These are phyloP conservation scores for Colletotrichum sojae DNA, from an alignment of 2,329 filamentous ascomycete species.

Conservation along the genomic window DNA sequence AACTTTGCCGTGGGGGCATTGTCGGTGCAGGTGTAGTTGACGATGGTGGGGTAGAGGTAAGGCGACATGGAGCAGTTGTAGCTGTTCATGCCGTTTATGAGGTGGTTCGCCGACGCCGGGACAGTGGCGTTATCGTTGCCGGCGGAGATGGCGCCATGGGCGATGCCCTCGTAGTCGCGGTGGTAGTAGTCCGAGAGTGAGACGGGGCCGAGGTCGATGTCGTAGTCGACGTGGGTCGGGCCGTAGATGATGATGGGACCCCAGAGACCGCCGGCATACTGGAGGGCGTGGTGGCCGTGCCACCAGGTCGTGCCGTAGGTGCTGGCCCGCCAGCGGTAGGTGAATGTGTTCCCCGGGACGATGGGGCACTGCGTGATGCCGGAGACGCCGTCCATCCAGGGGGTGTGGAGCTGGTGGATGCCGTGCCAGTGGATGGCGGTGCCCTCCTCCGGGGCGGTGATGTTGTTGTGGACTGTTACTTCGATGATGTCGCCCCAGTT, in stretches of 20 bases:
- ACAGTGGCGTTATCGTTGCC: slow-evolving; percentile 57
- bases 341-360: slow-evolving; percentile 64
- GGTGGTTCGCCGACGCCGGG: slow-evolving; percentile 53
- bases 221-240: slow-evolving; percentile 66
- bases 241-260: slow-evolving; percentile 73
- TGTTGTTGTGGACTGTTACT: slow-evolving; percentile 36
- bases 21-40: slow-evolving; percentile 53
- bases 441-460: slow-evolving; percentile 36
- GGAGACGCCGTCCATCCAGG: slow-evolving; percentile 66
- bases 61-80: slow-evolving; percentile 57
- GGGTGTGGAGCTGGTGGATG: slow-evolving; percentile 33
- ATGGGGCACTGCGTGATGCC: slow-evolving; percentile 65
- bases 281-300: slow-evolving; percentile 69
- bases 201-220: slow-evolving; percentile 70
- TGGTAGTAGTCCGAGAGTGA: slow-evolving; percentile 75
- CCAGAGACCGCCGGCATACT: slow-evolving; percentile 67
- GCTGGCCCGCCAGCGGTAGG: slow-evolving; percentile 70
- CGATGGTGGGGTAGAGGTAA: slow-evolving; percentile 68
- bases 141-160: slow-evolving; percentile 61
- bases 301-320: slow-evolving; percentile 71
- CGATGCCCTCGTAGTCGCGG: slow-evolving; percentile 57
- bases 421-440: slow-evolving; percentile 39
- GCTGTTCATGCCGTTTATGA: slow-evolving; percentile 62
- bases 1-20: slow-evolving; percentile 17
- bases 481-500: slow-evolving; percentile 37